Evolutionary conservation across 352 stramenopile genomes (phyloP), one percentile per base, ranked within the genome.

Genomic region (Phytophthora sp.): DNA sequence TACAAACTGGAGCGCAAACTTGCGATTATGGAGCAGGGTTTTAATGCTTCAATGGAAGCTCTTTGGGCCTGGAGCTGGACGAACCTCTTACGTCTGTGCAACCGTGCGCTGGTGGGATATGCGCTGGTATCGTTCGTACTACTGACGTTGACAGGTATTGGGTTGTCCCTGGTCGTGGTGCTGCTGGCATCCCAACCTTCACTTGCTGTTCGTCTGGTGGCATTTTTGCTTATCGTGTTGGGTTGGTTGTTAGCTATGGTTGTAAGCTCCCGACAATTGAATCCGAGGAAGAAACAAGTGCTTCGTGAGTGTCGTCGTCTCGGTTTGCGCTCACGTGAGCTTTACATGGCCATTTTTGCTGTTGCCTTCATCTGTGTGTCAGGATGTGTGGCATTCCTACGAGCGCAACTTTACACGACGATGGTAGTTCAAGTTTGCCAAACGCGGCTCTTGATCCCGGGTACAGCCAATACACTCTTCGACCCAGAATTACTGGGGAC

Each of bases 391-490:
- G 71, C 82, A 12, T 92, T 92, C 47, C 56, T 93, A 4, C 82
- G 86, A 2, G 84, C 79, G 0, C 86, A 94, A 57, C 66, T 92
- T 15, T 93, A 90, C 69, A 83, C 84, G 11, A 85, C 80, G 0
- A 61, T 91, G 31, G 71, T 90, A 33, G 69, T 87, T 18, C 86
- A 94, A 49, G 71, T 77, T 1, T 94, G 84, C 27, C 84, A 93
- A 66, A 82, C 78, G 1, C 67, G 59, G 9, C 65, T 80, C 4
- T 58, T 66, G n/a, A 58, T 82, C 23, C 70, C 76, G 16, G 69
- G 76, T 16, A 66, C 52, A 15, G 52, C 30, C 9, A 56, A 39
- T 33, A 63, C 63, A 2, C 36, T 81, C 0, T 75, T 86, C 24
- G 67, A 88, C 35, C 82, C 80, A 4, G 79, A 86, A 11, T 46